Evolutionary conservation across 805 yeast genomes (phyloP).

Genomic region (Yamadazyma paraphyllophila): DNA sequence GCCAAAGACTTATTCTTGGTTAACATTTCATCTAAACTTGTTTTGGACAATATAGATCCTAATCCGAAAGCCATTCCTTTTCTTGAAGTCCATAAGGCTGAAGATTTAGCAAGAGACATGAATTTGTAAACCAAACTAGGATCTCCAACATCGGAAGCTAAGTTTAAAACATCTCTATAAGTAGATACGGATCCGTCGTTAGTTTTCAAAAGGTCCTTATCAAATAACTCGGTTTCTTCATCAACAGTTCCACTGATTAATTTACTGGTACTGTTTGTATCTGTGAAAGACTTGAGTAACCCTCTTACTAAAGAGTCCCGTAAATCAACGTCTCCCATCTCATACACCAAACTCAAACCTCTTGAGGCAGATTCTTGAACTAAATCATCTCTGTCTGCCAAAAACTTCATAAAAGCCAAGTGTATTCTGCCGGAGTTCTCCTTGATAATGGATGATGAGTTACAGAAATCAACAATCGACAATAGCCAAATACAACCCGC

Average conservation of each 20-base stretch:
- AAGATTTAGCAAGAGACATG: constrained; percentile 86
- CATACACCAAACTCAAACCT: constrained; percentile 81
- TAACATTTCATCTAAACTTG: constrained; percentile 65
- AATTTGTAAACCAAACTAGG: constrained; percentile 91
- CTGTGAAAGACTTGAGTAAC: constrained; percentile 74
- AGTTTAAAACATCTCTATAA: constrained; percentile 79
- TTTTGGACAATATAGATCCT: constrained; percentile 77
- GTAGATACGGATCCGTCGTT: constrained; percentile 87
- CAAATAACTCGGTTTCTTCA: constrained; percentile 80
- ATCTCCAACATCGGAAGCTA: constrained; percentile 95
- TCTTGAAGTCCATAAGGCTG: constrained; percentile 88
- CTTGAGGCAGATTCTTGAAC: constrained; percentile 92
- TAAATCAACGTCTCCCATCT: constrained; percentile 63
- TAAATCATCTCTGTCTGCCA: constrained; percentile 79
- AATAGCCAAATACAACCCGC: constrained; percentile 86
- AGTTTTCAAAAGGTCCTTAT: constrained; percentile 74
- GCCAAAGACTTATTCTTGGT: constrained; percentile 54
- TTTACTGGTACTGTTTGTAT: constrained; percentile 47
- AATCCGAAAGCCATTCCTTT: constrained; percentile 94
- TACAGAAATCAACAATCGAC: constrained; percentile 74
- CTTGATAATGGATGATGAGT: constrained; percentile 41
- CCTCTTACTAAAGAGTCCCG: constrained; percentile 73
- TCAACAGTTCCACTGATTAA: constrained; percentile 66
- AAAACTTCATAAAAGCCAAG: constrained; percentile 68
- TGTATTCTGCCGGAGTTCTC: constrained; percentile 61